These are phyloP conservation scores for Heliocybe sulcata DNA, from an alignment of 1,284 basidiomycete species.

Conservation along the genomic window DNA sequence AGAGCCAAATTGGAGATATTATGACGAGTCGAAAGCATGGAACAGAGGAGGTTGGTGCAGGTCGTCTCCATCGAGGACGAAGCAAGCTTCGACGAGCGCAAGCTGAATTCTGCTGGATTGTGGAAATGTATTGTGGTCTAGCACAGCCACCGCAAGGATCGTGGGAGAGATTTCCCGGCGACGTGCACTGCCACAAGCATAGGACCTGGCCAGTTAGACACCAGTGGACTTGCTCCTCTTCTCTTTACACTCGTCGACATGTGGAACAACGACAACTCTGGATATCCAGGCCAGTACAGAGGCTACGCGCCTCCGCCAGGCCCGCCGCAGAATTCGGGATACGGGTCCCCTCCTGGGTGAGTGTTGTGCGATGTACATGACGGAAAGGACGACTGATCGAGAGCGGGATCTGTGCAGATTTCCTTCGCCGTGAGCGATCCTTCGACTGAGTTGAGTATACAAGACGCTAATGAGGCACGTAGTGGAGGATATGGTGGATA, in stretches of 20 bases:
- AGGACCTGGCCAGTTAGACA: no score
- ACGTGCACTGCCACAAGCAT: no score
- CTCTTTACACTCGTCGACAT: not conserved
- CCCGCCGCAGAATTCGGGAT: not conserved
- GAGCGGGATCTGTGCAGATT: not conserved
- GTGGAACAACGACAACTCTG: not conserved
- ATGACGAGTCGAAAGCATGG: no score
- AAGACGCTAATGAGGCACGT: not conserved
- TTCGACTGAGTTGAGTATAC: not conserved
- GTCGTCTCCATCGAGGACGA: no score
- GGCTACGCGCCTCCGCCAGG: not conserved
- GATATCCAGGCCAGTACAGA: not conserved
- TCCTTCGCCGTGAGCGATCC: not conserved
- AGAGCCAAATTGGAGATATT: no score
- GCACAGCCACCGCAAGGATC: no score
- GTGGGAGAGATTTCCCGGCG: no score
- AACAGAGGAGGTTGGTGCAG: no score
- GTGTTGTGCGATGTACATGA: not conserved
- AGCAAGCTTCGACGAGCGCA: no score
- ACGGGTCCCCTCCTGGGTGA: not conserved
- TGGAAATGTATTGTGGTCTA: no score
- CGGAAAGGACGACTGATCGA: not conserved
- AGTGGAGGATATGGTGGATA: not conserved
- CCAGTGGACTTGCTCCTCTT: no score
- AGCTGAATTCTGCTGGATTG: no score